These are phyloP conservation scores for Sporothrix mexicana DNA, from an alignment of 2,329 filamentous ascomycete species.

Conservation along the genomic window DNA sequence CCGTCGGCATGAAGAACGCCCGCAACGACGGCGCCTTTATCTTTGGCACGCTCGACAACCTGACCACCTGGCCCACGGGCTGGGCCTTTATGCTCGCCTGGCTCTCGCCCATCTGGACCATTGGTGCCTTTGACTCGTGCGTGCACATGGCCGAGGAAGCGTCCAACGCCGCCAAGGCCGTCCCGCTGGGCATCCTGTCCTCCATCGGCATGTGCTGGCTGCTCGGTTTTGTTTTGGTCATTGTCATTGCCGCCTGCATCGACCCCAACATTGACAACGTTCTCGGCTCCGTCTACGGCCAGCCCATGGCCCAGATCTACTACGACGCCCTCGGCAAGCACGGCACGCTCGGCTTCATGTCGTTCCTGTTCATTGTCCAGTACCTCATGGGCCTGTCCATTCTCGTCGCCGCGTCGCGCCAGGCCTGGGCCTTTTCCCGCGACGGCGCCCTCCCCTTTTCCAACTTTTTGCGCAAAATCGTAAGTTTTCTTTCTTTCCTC, in stretches of 20 bases:
- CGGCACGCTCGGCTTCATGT: slow-evolving; percentile 64
- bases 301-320: slow-evolving; percentile 63
- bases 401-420: slow-evolving; percentile 63
- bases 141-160: slow-evolving; percentile 63
- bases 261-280: slow-evolving; percentile 57
- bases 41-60: slow-evolving; percentile 61
- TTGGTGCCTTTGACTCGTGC: slow-evolving; percentile 62
- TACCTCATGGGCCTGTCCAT: slow-evolving; percentile 67
- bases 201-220: slow-evolving; percentile 59
- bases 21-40: slow-evolving; percentile 57
- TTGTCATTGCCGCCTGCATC: slow-evolving; percentile 64
- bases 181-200: slow-evolving; percentile 63
- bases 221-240: slow-evolving; percentile 62
- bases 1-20: slow-evolving; percentile 51
- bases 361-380: slow-evolving; percentile 64
- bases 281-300: slow-evolving; percentile 57
- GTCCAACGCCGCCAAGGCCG: slow-evolving; percentile 58
- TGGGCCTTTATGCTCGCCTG: slow-evolving; percentile 66
- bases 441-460: slow-evolving; percentile 68
- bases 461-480: slow-evolving; percentile 60
- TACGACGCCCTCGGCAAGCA: slow-evolving; percentile 65
- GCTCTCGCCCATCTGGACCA: slow-evolving; percentile 68
- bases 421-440: slow-evolving; percentile 67
- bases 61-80: slow-evolving; percentile 62
- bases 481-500: slow-evolving; percentile 33